A percentile compares a stretch with the other conserved stretches of the same genome.
Conservation (phyloP, 2,329 filamentous ascomycete genomes). For the Talaromyces verruculosus region DNA sequence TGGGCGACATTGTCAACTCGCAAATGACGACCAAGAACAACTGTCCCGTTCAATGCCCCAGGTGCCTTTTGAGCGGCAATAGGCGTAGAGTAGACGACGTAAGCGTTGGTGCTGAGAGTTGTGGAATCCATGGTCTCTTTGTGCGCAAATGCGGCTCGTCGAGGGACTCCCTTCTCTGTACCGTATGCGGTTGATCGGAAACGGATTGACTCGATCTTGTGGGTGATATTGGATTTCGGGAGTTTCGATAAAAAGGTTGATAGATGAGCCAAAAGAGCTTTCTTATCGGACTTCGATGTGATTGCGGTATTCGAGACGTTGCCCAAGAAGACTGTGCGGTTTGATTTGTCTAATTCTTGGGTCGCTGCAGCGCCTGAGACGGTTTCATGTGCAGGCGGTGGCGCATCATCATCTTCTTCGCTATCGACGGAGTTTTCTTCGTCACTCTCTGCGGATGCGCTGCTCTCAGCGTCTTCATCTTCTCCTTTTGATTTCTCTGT, state of each 20-base stretch:
- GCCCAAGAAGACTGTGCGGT: conserved; percentile 85
- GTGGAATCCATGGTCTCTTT: conserved; percentile 88
- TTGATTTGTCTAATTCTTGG: conserved; percentile 75
- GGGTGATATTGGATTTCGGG: conserved; percentile 52
- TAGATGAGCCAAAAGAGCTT: conserved; percentile 72
- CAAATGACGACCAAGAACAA: conserved; percentile 82
- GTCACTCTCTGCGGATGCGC: conserved; percentile 32
- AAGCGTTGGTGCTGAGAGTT: conserved; percentile 90
- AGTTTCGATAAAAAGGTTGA: conserved; percentile 66
- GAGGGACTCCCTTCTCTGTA: conserved; percentile 68
- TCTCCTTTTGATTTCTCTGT: conserved; percentile 50
- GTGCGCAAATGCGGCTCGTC: conserved; percentile 90
- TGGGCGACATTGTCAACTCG: conserved; percentile 89
- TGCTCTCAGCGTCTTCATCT: conserved; percentile 47
- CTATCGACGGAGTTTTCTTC: conserved; percentile 1
- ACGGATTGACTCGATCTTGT: conserved; percentile 84
- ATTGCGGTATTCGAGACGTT: conserved; percentile 86
- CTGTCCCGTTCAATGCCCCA: conserved; percentile 75
- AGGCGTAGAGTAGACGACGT: conserved; percentile 79
- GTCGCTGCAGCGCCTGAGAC: conserved; percentile 37
- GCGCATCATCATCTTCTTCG: conserved; percentile 31
- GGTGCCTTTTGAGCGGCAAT: conserved; percentile 74
- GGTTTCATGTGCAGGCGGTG: conserved; percentile 42
- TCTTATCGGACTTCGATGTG: conserved; percentile 76
- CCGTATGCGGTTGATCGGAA: conserved; percentile 92